These are phyloP conservation scores for Ascodesmis nigricans DNA, from an alignment of 495 filamentous ascomycete species.

Conservation along the genomic window DNA sequence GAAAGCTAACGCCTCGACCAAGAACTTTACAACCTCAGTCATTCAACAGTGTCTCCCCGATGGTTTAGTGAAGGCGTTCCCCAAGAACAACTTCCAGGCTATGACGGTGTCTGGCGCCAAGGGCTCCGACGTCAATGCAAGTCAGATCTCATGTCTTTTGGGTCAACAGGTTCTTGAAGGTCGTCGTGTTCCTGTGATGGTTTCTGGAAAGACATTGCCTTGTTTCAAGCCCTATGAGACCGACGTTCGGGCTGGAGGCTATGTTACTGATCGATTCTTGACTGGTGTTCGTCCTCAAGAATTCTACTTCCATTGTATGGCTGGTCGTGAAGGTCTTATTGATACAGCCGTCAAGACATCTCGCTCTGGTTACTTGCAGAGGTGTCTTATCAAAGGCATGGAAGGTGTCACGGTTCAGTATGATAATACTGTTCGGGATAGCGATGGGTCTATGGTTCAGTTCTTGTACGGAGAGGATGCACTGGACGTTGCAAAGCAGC, in stretches of 20 bases:
- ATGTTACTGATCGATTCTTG: slow-evolving; percentile 89
- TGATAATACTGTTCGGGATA: slow-evolving; percentile 79
- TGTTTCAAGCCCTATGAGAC: slow-evolving; percentile 88
- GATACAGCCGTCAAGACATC: slow-evolving; percentile 99
- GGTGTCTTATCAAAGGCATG: slow-evolving; percentile 98
- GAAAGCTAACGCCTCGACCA: slow-evolving; percentile 52
- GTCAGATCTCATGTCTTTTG: slow-evolving; percentile 90
- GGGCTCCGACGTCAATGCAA: slow-evolving; percentile 79
- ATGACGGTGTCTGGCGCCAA: slow-evolving; percentile 98
- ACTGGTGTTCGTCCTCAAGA: slow-evolving; percentile 94
- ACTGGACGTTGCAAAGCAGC: slow-evolving; percentile 81
- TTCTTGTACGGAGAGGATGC: slow-evolving; percentile 96
- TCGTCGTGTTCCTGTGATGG: slow-evolving; percentile 85
- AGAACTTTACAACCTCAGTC: slow-evolving; percentile 52
- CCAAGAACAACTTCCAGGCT: slow-evolving; percentile 93
- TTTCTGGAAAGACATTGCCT: slow-evolving; percentile 87
- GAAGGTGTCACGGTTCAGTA: slow-evolving; percentile 83
- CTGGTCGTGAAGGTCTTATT: slow-evolving; percentile 92
- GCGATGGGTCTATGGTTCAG: slow-evolving; percentile 80
- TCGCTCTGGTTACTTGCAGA: slow-evolving; percentile 85
- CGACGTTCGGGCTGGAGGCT: slow-evolving; percentile 74
- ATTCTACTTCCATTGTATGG: slow-evolving; percentile 99
- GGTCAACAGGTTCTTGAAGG: slow-evolving; percentile 96
- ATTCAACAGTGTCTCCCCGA: slow-evolving; percentile 55
- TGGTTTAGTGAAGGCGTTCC: slow-evolving; percentile 77